Evolutionary conservation across 257 asterid genomes (phyloP), one percentile per base, ranked within the genome.

Genomic region (Buddleja alternifolia): DNA sequence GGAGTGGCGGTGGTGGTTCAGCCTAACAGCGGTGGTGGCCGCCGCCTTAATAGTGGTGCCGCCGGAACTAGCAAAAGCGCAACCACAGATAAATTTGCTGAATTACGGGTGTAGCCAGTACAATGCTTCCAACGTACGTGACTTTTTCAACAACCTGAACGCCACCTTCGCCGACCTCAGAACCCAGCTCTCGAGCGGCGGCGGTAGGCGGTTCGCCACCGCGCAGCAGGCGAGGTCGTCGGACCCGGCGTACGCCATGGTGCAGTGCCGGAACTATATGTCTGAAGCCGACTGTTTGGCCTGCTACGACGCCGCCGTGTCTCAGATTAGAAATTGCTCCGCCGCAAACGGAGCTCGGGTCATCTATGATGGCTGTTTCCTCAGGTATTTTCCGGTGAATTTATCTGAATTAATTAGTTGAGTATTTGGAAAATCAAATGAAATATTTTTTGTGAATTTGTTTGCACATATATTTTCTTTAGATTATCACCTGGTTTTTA

Each of bases 271-370:
- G 65, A 76, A 89, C 32, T 92, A 92, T 66, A 72, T 89, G 55
- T 77, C 92, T 17, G 37, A 10, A 11, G 37, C 66, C 3, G 93
- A 89, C 71, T 92, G 98, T 73, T 69, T 92, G 51, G 82, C 88
- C 36, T 92, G 98, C 75, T 92, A 70, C 67, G 86, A 83, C 79
- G 74, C 87, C 66, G 97, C 98, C 0, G 97, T 83, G 11, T 14
- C 67, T 23, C 87, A 60, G 81, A 89, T 92, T 42, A 70, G 89
- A 14, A 86, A 77, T 44, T 89, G 98, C 84, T 73, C 92, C 14
- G 85, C 89, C 56, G 89, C 89, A 3, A 92, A 87, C 11, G 97
- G 98, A 7, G 98, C 93, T 46, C 92, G 97, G 21, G 91, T 87
- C 17, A 82, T 88, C 57, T 89, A 77, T 55, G 98, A 92, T 50